A percentile compares a stretch with the other conserved stretches of the same genome.
Conservation (phyloP, 73 alveolate species). For the Paraurostyla sp. region DNA sequence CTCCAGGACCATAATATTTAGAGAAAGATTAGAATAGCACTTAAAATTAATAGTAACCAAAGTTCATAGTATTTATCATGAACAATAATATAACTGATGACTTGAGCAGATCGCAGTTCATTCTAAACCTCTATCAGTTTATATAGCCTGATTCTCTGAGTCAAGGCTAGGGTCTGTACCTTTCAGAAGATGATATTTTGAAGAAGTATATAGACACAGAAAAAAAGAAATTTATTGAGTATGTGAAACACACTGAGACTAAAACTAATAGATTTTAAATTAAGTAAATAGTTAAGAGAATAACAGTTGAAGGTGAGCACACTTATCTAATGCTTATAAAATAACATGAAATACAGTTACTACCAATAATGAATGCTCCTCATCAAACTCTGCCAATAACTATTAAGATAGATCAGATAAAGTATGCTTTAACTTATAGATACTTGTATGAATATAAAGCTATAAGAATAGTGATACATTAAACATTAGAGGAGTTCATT, state of each 20-base stretch:
- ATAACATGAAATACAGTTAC: neutral
- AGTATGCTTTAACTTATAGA: conserved; percentile 18
- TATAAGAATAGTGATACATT: conserved; percentile 8
- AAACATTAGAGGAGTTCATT: neutral
- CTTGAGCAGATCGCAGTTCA: neutral
- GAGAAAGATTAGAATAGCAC: conserved; percentile 8
- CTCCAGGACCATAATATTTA: conserved; percentile 52
- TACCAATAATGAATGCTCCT: conserved; percentile 64
- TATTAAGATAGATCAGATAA: neutral
- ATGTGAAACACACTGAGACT: conserved; percentile 24
- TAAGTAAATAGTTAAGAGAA: conserved; percentile 24
- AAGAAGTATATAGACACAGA: neutral
- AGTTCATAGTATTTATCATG: neutral
- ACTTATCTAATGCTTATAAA: conserved; percentile 8
- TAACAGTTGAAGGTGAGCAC: conserved; percentile 57
- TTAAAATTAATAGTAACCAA: neutral
- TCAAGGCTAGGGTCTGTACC: neutral
- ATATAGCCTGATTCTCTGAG: conserved; percentile 26
- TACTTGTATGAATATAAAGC: conserved; percentile 47
- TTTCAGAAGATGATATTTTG: conserved; percentile 38
- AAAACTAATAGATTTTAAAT: neutral
- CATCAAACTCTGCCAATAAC: neutral
- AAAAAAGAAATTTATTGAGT: neutral
- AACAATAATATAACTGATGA: neutral
- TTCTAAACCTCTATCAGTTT: neutral